Evolutionary conservation across 2,329 filamentous ascomycete genomes (phyloP).

Genomic region (Pseudocercospora fuligena): DNA sequence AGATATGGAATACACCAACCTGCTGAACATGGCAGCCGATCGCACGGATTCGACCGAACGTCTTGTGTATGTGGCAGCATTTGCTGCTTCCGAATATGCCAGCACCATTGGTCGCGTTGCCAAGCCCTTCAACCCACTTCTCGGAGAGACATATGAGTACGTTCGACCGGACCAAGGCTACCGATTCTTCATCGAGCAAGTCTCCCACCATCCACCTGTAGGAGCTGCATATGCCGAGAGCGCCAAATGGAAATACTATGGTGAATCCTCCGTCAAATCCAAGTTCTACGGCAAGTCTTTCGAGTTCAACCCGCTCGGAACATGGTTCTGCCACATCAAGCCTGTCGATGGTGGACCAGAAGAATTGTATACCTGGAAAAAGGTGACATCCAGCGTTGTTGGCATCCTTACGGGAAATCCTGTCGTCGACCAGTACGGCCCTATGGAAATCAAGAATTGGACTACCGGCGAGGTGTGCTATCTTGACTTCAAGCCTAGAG

Average conservation of each 20-base stretch:
- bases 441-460: slow-evolving; percentile 98
- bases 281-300: slow-evolving; percentile 99
- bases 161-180: slow-evolving; percentile 95
- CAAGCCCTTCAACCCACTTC: slow-evolving; percentile 95
- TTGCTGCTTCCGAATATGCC: slow-evolving; percentile 94
- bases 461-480: slow-evolving; percentile 89
- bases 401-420: slow-evolving; percentile 98
- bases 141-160: slow-evolving; percentile 97
- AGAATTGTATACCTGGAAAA: slow-evolving; percentile 98
- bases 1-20: slow-evolving; percentile 96
- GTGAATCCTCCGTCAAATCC: slow-evolving; percentile 91
- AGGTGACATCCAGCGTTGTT: slow-evolving; percentile 95
- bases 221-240: slow-evolving; percentile 93
- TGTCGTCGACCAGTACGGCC: slow-evolving; percentile 95
- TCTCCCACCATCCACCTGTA: slow-evolving; percentile 94
- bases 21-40: slow-evolving; percentile 86
- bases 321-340: slow-evolving; percentile 90
- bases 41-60: slow-evolving; percentile 86
- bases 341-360: slow-evolving; percentile 68
- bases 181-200: slow-evolving; percentile 97
- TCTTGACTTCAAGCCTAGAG: slow-evolving; percentile 91
- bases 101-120: slow-evolving; percentile 96
- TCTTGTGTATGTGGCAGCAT: slow-evolving; percentile 91
- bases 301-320: slow-evolving; percentile 93
- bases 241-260: slow-evolving; percentile 93